Conservation (phyloP, 148 eudicot species). For the Fagopyrum tataricum region DNA sequence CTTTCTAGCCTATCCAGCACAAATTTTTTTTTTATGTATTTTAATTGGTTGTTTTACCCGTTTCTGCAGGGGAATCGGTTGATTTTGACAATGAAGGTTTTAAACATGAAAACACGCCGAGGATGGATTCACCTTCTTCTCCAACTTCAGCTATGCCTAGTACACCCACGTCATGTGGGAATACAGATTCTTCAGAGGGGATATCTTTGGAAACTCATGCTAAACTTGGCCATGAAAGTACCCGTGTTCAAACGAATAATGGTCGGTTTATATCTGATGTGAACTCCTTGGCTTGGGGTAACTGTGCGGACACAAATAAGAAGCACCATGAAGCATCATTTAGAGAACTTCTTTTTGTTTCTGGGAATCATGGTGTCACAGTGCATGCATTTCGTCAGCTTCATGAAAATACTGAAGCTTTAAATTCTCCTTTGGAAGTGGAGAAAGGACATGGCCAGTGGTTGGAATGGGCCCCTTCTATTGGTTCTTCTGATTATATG, state of each 20-base stretch:
- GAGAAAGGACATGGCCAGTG: constrained; percentile 52
- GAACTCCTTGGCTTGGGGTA: constrained; percentile 79
- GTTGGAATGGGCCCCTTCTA: constrained; percentile 86
- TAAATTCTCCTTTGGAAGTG: constrained; percentile 20
- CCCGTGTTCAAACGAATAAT: constrained; percentile 23
- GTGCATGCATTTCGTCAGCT: constrained; percentile 66
- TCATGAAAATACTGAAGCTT: constrained; percentile 20
- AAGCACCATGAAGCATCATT: constrained; percentile 47
- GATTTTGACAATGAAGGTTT: constrained; percentile 22
- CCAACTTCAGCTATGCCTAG: constrained; percentile 22
- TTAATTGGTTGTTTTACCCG: not conserved
- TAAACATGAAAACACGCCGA: constrained; percentile 24
- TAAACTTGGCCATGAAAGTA: constrained; percentile 21
- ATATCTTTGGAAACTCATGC: constrained; percentile 30
- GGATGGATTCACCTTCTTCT: constrained; percentile 24
- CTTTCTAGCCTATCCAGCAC: not conserved
- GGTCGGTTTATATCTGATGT: constrained; percentile 58
- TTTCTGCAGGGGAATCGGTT: constrained; percentile 1
- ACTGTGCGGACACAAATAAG: constrained; percentile 57
- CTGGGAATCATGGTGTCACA: constrained; percentile 63
- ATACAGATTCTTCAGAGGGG: constrained; percentile 31
- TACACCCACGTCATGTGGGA: constrained; percentile 27
- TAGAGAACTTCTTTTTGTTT: constrained; percentile 72
- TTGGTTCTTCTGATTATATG: constrained; percentile 15
- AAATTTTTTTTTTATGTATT: not conserved